Evolutionary conservation across 106 monocot species (phyloP), one percentile per base, ranked within the genome.

Genomic region (Narthecium ossifragum): DNA sequence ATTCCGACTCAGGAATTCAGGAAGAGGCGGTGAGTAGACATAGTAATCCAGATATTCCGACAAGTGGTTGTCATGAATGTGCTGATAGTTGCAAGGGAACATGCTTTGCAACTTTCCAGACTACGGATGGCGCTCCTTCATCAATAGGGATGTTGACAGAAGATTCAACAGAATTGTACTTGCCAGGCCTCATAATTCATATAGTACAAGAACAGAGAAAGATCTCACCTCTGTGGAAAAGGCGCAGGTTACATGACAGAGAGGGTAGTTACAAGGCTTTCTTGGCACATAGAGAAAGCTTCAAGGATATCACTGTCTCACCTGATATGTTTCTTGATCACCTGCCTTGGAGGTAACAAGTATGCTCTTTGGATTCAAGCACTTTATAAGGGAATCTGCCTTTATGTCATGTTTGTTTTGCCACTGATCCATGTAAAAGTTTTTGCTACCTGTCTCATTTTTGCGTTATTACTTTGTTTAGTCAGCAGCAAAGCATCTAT

Each of bases 241-340:
- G 54, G 62, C 90, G 90, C 81, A 65, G 57, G 38, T 17, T 53
- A 13, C 49, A 69, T 41, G 63, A 66, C 6, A 62, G 27, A 47
- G 69, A 75, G 59, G 32, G 37, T 41, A 58, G 18, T 18, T 73
- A 78, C 65, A 86, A 64, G 72, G 98, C 98, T 68, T 72, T 74
- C 60, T 26, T 98, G 2, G 78, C 98, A 50, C 69, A 72, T 2
- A 81, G 91, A 30, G 84, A 98, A 30, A 64, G 55, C 33, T 98
- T 98, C 67, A 81, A 62, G 50, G 87, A 98, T 62, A 78, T 98
- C 25, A 24, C 77, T 40, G 76, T 98, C 7, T 71, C 86, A 8
- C 90, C 91, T n/a, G 84, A 69, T 66, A 91, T 98, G 98, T 98
- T 98, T 45, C 87, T 86, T 49, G 98, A 98, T 76, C 98, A 98